Base-by-base conservation (phyloP, 2,329 filamentous ascomycete species). In the Dryadomyces quercivorus region DNA sequence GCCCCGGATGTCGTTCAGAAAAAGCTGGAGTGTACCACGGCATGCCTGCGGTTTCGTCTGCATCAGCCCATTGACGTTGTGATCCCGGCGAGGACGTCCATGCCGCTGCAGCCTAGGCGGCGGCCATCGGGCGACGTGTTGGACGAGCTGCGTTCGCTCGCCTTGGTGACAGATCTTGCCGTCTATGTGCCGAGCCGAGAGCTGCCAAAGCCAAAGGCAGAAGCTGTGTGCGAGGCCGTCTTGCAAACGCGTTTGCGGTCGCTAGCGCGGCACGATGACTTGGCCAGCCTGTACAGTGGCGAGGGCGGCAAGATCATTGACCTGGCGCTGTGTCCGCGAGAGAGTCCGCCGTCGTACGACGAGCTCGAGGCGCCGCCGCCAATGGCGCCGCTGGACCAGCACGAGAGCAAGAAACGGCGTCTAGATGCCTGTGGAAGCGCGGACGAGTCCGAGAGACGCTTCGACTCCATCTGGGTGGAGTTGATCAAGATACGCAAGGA, bases 41-140 rank as follows among this genome's bases (percentile, higher is more conserved):
- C 40, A 6, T 51, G 49, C 38, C n/a, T 51, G 13, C 49, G 49
- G n/a, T 51, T 51, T 51, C 49, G 36, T 13, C 49, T 51, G 34
- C 49, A 18, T 38, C 16, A 20, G 7, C 49, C 49, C 21, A 18
- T 42, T 3, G 36, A 18, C 13, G 38, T 51, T 15, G 49, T 51
- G 4, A n/a, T 51, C 49, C 49, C 49, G n/a, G 49, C n/a, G 38
- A n/a, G 34, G 6, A 31, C n/a, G 16, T n/a, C 36, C 6, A 38
- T 42, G 5, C 49, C 49, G 20, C 36, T 51, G 34, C 38, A 22
- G 49, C 49, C 49, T 8, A 51, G 22, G 21, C 49, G 49, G 9
- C 42, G 36, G 20, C 49, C 49, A 22, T 51, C 49, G n/a, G 49
- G 49, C 38, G 36, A 51, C 13, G 36, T 51, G 7, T n/a, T 51